These are phyloP conservation scores for Fusarium odoratissimum DNA, from an alignment of 2,329 filamentous ascomycete species.

Conservation along the genomic window DNA sequence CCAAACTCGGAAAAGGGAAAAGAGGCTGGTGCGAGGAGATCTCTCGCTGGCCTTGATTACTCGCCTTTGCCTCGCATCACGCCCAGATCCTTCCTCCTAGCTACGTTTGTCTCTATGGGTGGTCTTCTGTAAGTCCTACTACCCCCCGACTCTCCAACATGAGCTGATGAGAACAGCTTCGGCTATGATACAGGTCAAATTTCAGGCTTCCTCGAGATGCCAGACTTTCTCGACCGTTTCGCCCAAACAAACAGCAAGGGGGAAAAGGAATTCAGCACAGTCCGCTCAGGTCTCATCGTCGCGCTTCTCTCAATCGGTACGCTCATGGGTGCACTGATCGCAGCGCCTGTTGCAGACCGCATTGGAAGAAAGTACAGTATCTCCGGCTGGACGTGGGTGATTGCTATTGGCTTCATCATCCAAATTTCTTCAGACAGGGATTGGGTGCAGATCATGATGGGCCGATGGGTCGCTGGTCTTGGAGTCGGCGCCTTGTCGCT, in stretches of 20 bases:
- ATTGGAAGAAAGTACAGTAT: constrained; percentile 74
- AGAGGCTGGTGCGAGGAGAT: constrained; percentile 45
- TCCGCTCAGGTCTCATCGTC: constrained; percentile 69
- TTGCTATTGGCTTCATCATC: constrained; percentile 74
- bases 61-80: constrained; percentile 57
- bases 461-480: constrained; percentile 72
- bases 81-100: constrained; percentile 53
- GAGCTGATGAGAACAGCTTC: constrained; percentile 41
- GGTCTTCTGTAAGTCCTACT: constrained; percentile 53
- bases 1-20: constrained; percentile 53
- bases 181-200: constrained; percentile 66
- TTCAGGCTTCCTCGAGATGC: constrained; percentile 68
- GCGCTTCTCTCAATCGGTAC: constrained; percentile 69
- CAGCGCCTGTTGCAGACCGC: constrained; percentile 72
- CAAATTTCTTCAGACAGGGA: constrained; percentile 66
- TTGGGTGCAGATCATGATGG: constrained; percentile 76
- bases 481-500: constrained; percentile 75
- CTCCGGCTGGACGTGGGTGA: constrained; percentile 69
- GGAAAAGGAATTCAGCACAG: constrained; percentile 60
- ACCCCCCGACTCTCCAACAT: background rate
- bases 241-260: constrained; percentile 55
- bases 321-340: constrained; percentile 68
- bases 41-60: constrained; percentile 57
- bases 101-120: constrained; percentile 57
- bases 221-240: constrained; percentile 65